A percentile compares a stretch with the other conserved stretches of the same genome.
Conservation (phyloP, 1,284 basidiomycete genomes). For the Marasmius fiardii region DNA sequence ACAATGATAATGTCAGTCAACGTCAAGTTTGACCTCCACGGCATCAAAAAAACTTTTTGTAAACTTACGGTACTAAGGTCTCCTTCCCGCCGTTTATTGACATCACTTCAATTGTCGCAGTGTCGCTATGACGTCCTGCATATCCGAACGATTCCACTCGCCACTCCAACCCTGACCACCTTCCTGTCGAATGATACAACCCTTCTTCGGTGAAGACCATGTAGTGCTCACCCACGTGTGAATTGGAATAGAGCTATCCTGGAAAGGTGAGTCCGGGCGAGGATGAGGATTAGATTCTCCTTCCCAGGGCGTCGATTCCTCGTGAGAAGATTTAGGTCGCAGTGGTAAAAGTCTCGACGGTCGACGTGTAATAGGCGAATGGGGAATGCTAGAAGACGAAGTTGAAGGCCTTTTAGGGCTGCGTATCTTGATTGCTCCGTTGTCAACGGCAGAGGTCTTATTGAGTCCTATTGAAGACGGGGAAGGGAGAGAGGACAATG, state of each 20-base stretch:
- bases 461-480: too few species aligned
- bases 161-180: constrained; percentile 12
- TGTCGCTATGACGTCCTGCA: constrained; percentile 14
- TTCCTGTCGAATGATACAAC: not conserved
- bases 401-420: not conserved
- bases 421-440: not conserved
- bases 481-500: too few species aligned
- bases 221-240: constrained; percentile 6
- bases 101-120: constrained; percentile 13
- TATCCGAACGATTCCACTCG: constrained; percentile 13
- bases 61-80: not conserved
- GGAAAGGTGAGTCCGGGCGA: constrained; percentile 11
- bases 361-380: not conserved
- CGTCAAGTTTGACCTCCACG: too few species aligned
- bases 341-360: not conserved
- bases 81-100: not conserved
- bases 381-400: not conserved
- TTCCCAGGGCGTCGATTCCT: not conserved
- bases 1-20: too few species aligned
- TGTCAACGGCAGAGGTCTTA: too few species aligned
- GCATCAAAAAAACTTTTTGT: too few species aligned
- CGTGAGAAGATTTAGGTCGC: not conserved
- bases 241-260: constrained; percentile 4
- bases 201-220: not conserved
- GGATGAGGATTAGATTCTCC: not conserved